A percentile compares a stretch with the other conserved stretches of the same genome.
Evolutionary conservation across 2,329 filamentous ascomycete genomes (phyloP).

Genomic region (Penicillium decumbens): DNA sequence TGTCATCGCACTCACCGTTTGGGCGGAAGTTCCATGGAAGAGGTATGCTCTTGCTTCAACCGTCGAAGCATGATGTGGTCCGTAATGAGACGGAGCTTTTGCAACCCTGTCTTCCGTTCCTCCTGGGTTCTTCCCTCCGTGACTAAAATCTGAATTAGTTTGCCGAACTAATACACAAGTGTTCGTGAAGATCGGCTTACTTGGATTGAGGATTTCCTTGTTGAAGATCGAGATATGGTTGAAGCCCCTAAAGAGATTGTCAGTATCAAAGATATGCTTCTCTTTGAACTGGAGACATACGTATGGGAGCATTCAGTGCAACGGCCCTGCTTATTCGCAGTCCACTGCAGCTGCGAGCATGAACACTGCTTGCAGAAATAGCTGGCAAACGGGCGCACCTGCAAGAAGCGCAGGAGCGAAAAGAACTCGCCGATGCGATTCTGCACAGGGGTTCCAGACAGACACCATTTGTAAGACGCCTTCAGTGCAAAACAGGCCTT

Average conservation of each 20-base stretch:
- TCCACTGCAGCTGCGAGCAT: conserved; percentile 81
- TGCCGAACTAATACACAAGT: not conserved
- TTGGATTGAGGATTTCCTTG: conserved; percentile 85
- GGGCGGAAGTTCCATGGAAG: conserved; percentile 92
- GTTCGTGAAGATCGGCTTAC: conserved; percentile 23
- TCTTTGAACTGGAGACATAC: conserved; percentile 19
- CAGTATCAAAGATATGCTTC: conserved; percentile 3
- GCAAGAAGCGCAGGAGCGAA: conserved; percentile 85
- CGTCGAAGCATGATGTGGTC: conserved; percentile 93
- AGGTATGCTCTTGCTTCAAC: conserved; percentile 86
- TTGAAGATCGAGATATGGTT: conserved; percentile 81
- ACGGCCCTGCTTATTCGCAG: conserved; percentile 64
- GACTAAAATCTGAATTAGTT: conserved; percentile 33
- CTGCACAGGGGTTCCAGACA: conserved; percentile 91
- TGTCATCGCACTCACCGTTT: conserved; percentile 59
- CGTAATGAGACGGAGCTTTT: conserved; percentile 81
- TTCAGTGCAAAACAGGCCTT: conserved; percentile 91
- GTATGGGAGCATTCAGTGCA: conserved; percentile 66
- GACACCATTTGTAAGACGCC: conserved; percentile 86
- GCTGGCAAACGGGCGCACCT: conserved; percentile 81
- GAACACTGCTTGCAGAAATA: conserved; percentile 88
- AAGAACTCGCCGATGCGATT: conserved; percentile 98
- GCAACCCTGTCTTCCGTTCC: conserved; percentile 65
- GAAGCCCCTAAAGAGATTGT: conserved; percentile 46
- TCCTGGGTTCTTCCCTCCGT: conserved; percentile 51